A percentile compares a stretch with the other conserved stretches of the same genome.
Evolutionary conservation across 192 early-diverging fungal genomes (phyloP).

Genomic region (Backusella liffmaniae): DNA sequence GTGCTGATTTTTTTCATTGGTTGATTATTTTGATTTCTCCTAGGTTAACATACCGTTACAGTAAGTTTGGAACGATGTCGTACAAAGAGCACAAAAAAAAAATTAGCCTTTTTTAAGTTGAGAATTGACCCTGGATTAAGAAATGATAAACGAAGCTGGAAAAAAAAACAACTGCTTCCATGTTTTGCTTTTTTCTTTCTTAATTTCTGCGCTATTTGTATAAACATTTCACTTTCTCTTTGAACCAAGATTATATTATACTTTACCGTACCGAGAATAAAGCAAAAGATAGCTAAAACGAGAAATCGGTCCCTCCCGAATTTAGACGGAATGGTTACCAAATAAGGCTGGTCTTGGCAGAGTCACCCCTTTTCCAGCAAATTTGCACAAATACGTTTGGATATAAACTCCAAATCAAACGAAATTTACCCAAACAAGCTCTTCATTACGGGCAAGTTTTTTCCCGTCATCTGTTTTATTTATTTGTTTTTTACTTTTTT

Average conservation of each 20-base stretch:
- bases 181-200: background rate
- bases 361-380: background rate
- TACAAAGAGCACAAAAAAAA: background rate
- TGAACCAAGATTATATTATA: background rate
- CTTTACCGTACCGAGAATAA: background rate
- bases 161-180: background rate
- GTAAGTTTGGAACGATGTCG: slow-evolving; percentile 3
- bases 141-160: background rate
- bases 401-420: slow-evolving; percentile 11
- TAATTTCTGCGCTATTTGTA: background rate
- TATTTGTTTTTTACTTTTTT: slow-evolving; percentile 2
- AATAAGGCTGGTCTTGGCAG: slow-evolving; percentile 1
- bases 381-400: slow-evolving; percentile 6
- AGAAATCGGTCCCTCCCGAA: slow-evolving; percentile 7
- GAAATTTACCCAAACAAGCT: slow-evolving; percentile 13
- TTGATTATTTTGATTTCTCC: no score
- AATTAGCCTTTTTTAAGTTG: slow-evolving; percentile 3
- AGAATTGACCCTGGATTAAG: background rate
- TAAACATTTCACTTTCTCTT: background rate
- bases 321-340: background rate
- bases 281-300: background rate
- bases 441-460: slow-evolving; percentile 4
- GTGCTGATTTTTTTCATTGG: no score
- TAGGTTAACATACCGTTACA: no score
- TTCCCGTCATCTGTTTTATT: slow-evolving; percentile 13